Conservation (phyloP, 176 grass and related monocot species). For the Oryza meridionalis region DNA sequence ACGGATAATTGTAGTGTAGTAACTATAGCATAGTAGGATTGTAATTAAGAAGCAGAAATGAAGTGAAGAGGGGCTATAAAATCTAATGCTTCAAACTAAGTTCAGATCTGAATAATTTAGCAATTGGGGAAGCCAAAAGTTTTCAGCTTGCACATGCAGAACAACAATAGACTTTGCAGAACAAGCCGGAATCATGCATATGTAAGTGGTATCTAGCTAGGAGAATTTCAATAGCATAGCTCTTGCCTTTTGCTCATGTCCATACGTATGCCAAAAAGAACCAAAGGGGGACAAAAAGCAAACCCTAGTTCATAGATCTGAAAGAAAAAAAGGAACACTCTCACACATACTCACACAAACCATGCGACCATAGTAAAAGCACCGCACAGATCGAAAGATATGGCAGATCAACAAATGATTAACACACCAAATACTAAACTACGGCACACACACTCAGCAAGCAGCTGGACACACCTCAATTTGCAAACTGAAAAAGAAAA, state of each 20-base stretch:
- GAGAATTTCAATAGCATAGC: slow-evolving; percentile 33
- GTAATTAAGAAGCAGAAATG: not conserved
- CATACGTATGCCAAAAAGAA: slow-evolving; percentile 37
- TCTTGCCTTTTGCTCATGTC: not conserved
- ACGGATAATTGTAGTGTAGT: not conserved
- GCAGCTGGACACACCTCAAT: not conserved
- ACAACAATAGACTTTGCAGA: slow-evolving; percentile 33
- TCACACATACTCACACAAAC: slow-evolving; percentile 37
- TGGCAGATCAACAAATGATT: slow-evolving; percentile 39
- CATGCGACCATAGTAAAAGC: slow-evolving; percentile 51
- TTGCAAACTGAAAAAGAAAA: not conserved
- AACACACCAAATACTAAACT: not conserved
- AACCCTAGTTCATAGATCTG: slow-evolving; percentile 62
- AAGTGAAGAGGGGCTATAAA: not conserved
- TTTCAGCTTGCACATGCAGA: slow-evolving; percentile 30
- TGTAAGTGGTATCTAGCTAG: slow-evolving; percentile 36
- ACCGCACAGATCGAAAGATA: slow-evolving; percentile 7
- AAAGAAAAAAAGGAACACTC: slow-evolving; percentile 36
- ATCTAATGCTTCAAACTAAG: slow-evolving; percentile 25
- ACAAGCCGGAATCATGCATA: not conserved
- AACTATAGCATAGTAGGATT: not conserved
- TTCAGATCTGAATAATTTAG: slow-evolving; percentile 36
- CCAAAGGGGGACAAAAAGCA: slow-evolving; percentile 44
- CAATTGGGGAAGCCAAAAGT: not conserved
- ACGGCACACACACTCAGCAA: not conserved